Percentiles rank a stretch among this genome's conserved stretches.
phyloP scores from a whole-genome alignment of 805 yeast genomes.

The Schwanniomyces pseudopolymorphus region DNA sequence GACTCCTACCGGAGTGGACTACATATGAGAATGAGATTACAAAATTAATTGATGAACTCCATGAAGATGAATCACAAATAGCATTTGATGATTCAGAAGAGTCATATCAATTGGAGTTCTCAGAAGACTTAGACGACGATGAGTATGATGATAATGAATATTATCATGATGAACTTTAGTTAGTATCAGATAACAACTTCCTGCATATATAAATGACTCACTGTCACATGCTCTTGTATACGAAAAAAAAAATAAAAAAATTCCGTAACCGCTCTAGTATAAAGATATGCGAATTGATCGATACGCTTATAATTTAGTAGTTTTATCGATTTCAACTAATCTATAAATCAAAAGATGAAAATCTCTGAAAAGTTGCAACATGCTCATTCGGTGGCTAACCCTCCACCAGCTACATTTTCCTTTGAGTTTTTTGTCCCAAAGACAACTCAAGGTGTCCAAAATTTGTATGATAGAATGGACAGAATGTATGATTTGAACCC shows the following conservation, averaged over 20 bases:
- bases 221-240: slow-evolving; percentile 3
- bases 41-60: neutral
- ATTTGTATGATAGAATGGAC: slow-evolving; percentile 94
- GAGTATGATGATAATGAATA: neutral
- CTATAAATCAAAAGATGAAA: slow-evolving; percentile 25
- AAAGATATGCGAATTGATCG: neutral
- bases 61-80: neutral
- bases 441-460: slow-evolving; percentile 95
- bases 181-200: neutral
- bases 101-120: neutral
- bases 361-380: slow-evolving; percentile 42
- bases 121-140: slow-evolving; percentile 3
- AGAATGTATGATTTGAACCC: slow-evolving; percentile 93
- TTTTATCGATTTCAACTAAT: neutral
- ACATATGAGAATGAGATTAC: slow-evolving; percentile 59
- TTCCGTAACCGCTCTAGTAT: neutral
- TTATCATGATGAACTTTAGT: slow-evolving; percentile 8
- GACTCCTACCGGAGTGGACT: slow-evolving; percentile 80
- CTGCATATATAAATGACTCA: slow-evolving; percentile 4
- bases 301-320: neutral
- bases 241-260: neutral
- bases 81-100: neutral
- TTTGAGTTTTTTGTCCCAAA: slow-evolving; percentile 98
- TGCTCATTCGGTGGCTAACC: slow-evolving; percentile 38
- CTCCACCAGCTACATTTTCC: slow-evolving; percentile 73